Evolutionary conservation across 2,329 filamentous ascomycete species (phyloP), one percentile per base, ranked within the genome.

Genomic region (Tolypocladium endophyticum): DNA sequence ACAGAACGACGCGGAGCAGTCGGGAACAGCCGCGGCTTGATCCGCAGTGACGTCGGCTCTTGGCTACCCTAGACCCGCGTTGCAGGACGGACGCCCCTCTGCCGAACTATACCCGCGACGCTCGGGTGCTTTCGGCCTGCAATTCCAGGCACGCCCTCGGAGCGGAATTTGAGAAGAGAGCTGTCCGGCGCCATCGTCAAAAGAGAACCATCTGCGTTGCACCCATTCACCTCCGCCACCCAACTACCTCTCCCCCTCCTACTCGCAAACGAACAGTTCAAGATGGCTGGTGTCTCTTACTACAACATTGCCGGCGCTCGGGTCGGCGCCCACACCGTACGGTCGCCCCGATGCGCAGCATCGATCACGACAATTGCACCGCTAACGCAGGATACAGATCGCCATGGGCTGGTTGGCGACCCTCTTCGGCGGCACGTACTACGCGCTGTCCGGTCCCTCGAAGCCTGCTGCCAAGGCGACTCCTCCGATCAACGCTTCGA

Each of bases 401-500:
- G 79, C 83, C 69, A 84, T 86, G 71, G 80, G 75, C 66, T 79
- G 79, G 67, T 79, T 86, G 69, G 75, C 70, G 62, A 70, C 76
- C 61, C 66, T 85, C 56, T 81, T 82, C 68, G 76, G 76, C 65
- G 80, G 78, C 62, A 68, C 70, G 70, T 79, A 79, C 71, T 67
- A 75, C 45, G 73, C 75, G 58, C 61, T 74, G 59, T 71, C 74
- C 56, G 78, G 82, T 62, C 71, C 76, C 70, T 77, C 76, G 64
- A 74, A 74, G 64, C 73, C 76, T 61, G 69, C 75, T 52, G 76
- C 79, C 63, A 67, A 70, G 55, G 75, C 78, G 61, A 71, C 79
- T 56, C 83, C 83, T 63, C 83, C 83, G 57, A 83, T 86, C 77
- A 85, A 85, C 72, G 83, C 83, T 61, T 79, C 81, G 58, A 83